Evolutionary conservation across 495 filamentous ascomycete species (phyloP), one percentile per base, ranked within the genome.

Genomic region (Tuber indicum): DNA sequence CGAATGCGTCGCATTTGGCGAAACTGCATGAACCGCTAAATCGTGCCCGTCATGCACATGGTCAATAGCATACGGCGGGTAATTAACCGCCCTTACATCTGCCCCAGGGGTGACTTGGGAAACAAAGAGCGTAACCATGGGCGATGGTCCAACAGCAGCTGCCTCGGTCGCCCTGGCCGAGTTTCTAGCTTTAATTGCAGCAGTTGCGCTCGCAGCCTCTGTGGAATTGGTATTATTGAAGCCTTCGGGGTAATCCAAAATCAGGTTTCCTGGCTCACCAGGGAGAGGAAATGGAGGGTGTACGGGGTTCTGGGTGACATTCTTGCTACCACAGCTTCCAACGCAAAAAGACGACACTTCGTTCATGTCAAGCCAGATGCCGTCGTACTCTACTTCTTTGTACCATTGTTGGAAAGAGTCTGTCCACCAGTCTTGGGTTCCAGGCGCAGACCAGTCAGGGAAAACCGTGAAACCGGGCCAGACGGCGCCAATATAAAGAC

Each of bases 341-440:
- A 92, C 88, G 77, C 93, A 96, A 87, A 95, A 95, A 0, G 91
- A 94, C 26, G 92, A 90, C 3, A 90, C 90, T 80, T 94, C 92
- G 81, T 93, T 93, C 91, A 94, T 92, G 79, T 94, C 92, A 76
- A 96, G 96, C 93, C 93, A 96, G 41, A 95, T 86, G 0, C 89
- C 94, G 78, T 96, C 93, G 77, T 94, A 92, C 78, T 94, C 89
- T 7, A 96, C 87, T 0, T 87, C 82, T 0, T 87, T 77, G 85
- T 94, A 94, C 86, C 94, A 94, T 3, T 78, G 77, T 45, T 78
- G 78, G 82, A 94, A 92, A 81, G 94, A 89, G 43, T 85, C 86
- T 79, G 91, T 89, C 93, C 93, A 96, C 83, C 89, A 96, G 0
- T 82, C 85, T 76, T 90, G 87, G 19, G 89, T 88, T 46, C 88